Percentiles rank a stretch among this genome's conserved stretches.
These are phyloP conservation scores for Leccinum longicurvipes DNA, from an alignment of 768 basidiomycete species.

Conservation along the genomic window DNA sequence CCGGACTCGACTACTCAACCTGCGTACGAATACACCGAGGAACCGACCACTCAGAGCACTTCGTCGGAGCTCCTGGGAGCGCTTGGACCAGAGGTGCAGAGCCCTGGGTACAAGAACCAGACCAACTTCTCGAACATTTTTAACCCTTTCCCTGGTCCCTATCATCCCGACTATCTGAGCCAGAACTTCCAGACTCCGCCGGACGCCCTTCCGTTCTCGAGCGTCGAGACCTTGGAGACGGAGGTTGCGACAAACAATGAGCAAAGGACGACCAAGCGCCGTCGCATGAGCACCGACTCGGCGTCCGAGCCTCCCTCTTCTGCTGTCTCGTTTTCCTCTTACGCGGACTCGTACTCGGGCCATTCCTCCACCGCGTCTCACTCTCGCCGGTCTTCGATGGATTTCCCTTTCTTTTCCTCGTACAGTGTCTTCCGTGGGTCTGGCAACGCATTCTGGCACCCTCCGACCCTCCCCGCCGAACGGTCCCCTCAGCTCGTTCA, in stretches of 20 bases:
- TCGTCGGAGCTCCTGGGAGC: constrained; percentile 55
- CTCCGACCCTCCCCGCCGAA: constrained; percentile 64
- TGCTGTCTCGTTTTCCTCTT: constrained; percentile 62
- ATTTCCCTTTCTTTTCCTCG: constrained; percentile 58
- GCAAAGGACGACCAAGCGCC: constrained; percentile 56
- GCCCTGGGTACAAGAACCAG: constrained; percentile 25
- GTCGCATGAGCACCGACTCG: constrained; percentile 65
- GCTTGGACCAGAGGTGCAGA: constrained; percentile 35
- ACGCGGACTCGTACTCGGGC: constrained; percentile 58
- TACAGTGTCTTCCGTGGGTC: constrained; percentile 54
- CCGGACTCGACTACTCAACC: constrained; percentile 67
- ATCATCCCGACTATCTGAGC: constrained; percentile 67
- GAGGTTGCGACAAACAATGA: constrained; percentile 30
- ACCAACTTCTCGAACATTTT: constrained; percentile 34
- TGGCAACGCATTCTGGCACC: constrained; percentile 69
- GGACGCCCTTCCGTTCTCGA: constrained; percentile 54
- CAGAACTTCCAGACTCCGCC: constrained; percentile 45
- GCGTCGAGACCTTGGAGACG: constrained; percentile 44
- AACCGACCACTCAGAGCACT: constrained; percentile 34
- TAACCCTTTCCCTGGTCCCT: constrained; percentile 64
- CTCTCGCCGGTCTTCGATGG: constrained; percentile 63
- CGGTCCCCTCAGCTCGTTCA: constrained; percentile 59
- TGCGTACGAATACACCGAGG: constrained; percentile 48
- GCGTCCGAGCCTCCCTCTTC: constrained; percentile 54
- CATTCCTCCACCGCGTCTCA: constrained; percentile 54